Conservation (phyloP, 805 yeast genomes). For the Grigorovia transvaalensis region DNA sequence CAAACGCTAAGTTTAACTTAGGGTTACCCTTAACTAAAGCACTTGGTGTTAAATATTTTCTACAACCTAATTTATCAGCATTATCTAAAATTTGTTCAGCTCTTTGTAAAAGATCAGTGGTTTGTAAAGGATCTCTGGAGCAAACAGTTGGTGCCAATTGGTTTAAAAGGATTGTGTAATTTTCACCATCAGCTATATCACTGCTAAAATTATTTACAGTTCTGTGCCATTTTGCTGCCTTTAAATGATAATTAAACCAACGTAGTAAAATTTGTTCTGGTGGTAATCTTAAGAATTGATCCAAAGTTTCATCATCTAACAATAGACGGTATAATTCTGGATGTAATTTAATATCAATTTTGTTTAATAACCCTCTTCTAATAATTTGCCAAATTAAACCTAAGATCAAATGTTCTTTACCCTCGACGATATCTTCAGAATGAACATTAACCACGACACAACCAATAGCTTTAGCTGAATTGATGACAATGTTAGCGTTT, state of each 20-base stretch:
- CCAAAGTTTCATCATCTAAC: conserved; percentile 94
- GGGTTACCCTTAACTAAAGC: conserved; percentile 94
- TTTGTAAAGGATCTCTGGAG: conserved; percentile 73
- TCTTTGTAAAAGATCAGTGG: conserved; percentile 59
- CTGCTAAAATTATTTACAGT: conserved; percentile 76
- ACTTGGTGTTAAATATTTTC: conserved; percentile 90
- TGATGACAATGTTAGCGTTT: conserved; percentile 94
- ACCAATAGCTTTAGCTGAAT: conserved; percentile 98
- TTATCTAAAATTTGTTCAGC: conserved; percentile 80
- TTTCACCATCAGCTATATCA: conserved; percentile 92
- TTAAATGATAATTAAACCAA: conserved; percentile 95
- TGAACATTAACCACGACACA: conserved; percentile 97
- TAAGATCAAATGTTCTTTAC: conserved; percentile 81
- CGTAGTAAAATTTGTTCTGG: conserved; percentile 95
- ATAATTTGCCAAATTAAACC: conserved; percentile 97
- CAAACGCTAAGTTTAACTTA: conserved; percentile 90
- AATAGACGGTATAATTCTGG: conserved; percentile 91
- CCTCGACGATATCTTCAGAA: conserved; percentile 89
- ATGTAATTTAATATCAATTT: conserved; percentile 90
- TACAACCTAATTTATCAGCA: conserved; percentile 85
- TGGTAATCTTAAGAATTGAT: conserved; percentile 90
- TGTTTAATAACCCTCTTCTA: conserved; percentile 87
- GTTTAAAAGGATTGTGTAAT: conserved; percentile 78
- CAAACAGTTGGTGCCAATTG: conserved; percentile 81
- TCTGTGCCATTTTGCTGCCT: conserved; percentile 83